phyloP scores from a whole-genome alignment of 192 early-diverging fungal genomes.

The Paraglomus brasilianum region DNA sequence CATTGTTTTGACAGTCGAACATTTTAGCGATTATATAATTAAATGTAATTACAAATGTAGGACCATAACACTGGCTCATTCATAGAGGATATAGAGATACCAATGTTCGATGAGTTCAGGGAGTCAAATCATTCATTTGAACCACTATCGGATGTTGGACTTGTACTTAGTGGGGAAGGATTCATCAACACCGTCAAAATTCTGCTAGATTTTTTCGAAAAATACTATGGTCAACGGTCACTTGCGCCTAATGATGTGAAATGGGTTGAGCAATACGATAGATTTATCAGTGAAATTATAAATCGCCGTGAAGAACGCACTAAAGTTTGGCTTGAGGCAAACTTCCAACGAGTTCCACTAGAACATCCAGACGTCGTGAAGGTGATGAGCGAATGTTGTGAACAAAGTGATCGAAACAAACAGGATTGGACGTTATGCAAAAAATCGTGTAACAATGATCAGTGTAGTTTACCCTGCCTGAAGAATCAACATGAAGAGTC shows the following conservation, averaged over 20 bases:
- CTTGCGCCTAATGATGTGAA: slow-evolving; percentile 2
- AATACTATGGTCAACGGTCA: slow-evolving; percentile 2
- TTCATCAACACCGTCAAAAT: too few species aligned
- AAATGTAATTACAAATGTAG: neutral
- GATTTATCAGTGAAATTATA: slow-evolving; percentile 25
- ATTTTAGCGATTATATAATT: neutral
- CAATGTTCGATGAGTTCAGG: slow-evolving; percentile 7
- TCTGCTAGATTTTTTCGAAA: too few species aligned
- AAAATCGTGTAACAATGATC: slow-evolving; percentile 13
- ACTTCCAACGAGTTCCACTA: slow-evolving; percentile 1
- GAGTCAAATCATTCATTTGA: slow-evolving; percentile 7
- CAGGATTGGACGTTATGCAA: slow-evolving; percentile 25
- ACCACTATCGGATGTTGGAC: slow-evolving; percentile 25
- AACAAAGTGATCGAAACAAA: slow-evolving; percentile 16
- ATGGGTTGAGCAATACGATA: slow-evolving; percentile 22
- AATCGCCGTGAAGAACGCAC: slow-evolving; percentile 19
- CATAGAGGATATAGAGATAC: slow-evolving; percentile 18
- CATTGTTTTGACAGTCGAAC: neutral
- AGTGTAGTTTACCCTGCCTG: slow-evolving; percentile 17
- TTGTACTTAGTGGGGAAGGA: slow-evolving; percentile 10
- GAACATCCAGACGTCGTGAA: slow-evolving; percentile 28
- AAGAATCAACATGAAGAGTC: slow-evolving; percentile 28
- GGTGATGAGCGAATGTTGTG: slow-evolving; percentile 11
- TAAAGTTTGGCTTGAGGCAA: slow-evolving; percentile 22
- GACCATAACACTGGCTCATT: neutral